Base-by-base conservation (phyloP, 805 yeast species). In the Trichomonascus vanleenenianus region DNA sequence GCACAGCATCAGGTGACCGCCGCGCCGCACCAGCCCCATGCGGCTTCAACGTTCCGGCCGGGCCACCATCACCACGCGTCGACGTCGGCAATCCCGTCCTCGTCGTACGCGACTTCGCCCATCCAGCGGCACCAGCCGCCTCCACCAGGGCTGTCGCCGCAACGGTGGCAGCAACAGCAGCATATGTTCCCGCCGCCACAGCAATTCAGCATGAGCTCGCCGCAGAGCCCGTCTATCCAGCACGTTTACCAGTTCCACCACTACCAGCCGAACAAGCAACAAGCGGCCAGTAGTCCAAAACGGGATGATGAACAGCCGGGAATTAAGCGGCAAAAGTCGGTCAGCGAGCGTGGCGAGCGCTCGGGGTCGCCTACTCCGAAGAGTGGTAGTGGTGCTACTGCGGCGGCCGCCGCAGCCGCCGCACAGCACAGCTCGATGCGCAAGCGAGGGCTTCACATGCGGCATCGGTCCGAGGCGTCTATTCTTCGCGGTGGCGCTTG, bases 211-310 rank as follows among this genome's bases (percentile, higher is more conserved):
- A 22, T 22, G 27, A 22, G 27, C 27, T 22, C 27, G 27, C 27
- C 27, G 27, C 27, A 22, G 27, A 22, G 27, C 27, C 40, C 55
- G 6, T 48, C 60, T 11, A 66, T 71, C 49, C 79, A 74, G 55
- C 76, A 73, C 48, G 64, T 74, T 7, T 72, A 75, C 30, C 80
- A 75, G 53, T 75, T 76, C 57, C 79, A 75, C 52, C 80, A 76
- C 56, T 76, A 80, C 79, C 71, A 71, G 47, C 78, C 78, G 7
- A 55, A 50, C 39, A 55, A 55, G 45, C 27, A 46, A 39, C 16
- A 36, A 20, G 10, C 50, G 32, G 33, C 31, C 37, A 39, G 39
- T n/a, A 42, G 45, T 36, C 45, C 45, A 3, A 36, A 37, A 27
- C 36, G 37, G 15, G 37, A 25, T 11, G 40, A 34, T 12, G 44